Conservation (phyloP, 2,329 filamentous ascomycete genomes). For the Apiospora rasikravindrae region DNA sequence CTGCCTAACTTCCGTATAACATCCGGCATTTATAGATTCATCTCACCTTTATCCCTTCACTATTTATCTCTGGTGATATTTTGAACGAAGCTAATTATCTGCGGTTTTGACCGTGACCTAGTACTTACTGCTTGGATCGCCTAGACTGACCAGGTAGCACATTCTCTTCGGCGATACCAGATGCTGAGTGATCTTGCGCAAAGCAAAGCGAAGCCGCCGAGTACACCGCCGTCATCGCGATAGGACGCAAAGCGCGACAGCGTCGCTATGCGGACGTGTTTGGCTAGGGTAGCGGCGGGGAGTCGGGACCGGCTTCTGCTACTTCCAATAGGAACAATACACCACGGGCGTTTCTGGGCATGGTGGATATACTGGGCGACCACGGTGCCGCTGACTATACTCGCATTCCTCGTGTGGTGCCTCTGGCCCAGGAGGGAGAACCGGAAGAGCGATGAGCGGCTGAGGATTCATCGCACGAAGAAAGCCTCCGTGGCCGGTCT, state of each 20-base stretch:
- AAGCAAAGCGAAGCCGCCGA: conserved; percentile 5
- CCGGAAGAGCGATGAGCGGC: background rate
- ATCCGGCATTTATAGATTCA: background rate
- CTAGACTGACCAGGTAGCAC: too few relatives aligned
- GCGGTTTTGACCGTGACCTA: background rate
- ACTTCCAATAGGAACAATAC: background rate
- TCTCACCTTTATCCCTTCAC: background rate
- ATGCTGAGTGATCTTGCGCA: background rate
- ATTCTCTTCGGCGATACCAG: background rate
- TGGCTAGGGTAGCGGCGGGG: background rate
- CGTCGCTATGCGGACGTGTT: conserved; percentile 9
- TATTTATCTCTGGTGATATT: too few relatives aligned
- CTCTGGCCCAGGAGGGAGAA: background rate
- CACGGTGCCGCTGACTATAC: background rate
- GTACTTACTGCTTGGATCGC: background rate
- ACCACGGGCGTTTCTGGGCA: background rate
- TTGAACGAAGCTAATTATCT: too few relatives aligned
- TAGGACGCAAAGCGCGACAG: conserved; percentile 18
- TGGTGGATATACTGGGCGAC: background rate
- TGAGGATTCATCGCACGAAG: background rate
- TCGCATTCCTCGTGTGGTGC: background rate
- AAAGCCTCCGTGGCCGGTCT: background rate
- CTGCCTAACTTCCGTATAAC: background rate
- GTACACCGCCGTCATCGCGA: conserved; percentile 2
- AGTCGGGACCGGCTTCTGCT: background rate